A percentile compares a stretch with the other conserved stretches of the same genome.
Conservation (phyloP, 306 rosid genomes). For the Trifolium dubium region DNA sequence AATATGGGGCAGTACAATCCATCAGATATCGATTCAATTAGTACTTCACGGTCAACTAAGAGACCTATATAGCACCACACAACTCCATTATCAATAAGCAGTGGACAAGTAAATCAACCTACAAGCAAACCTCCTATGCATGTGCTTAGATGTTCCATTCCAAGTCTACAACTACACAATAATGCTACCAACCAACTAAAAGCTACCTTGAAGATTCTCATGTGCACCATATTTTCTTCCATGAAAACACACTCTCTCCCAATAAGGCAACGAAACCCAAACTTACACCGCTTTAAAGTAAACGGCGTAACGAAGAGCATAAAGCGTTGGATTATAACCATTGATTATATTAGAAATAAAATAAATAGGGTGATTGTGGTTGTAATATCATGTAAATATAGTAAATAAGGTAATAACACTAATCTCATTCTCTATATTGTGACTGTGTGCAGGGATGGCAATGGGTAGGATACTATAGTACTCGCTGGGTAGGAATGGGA, state of each 20-base stretch:
- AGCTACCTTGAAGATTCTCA: conserved; percentile 16
- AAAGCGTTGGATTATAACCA: neutral
- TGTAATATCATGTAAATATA: neutral
- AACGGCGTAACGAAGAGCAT: neutral
- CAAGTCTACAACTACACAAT: conserved; percentile 4
- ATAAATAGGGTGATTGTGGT: neutral
- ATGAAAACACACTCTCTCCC: conserved; percentile 9
- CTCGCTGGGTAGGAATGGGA: neutral
- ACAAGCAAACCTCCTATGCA: neutral
- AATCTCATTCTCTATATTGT: neutral
- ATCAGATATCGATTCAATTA: neutral
- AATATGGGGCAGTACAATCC: neutral
- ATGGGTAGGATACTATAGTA: neutral
- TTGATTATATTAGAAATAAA: neutral
- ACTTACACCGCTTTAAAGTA: neutral
- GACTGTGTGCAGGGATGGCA: neutral
- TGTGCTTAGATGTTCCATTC: conserved; percentile 1
- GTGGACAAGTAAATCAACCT: conserved; percentile 22
- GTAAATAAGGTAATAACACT: neutral
- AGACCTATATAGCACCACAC: conserved; percentile 16
- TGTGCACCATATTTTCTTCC: conserved; percentile 9
- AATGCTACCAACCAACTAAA: neutral
- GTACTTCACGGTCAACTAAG: neutral
- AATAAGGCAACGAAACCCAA: conserved; percentile 1
- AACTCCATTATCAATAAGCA: conserved; percentile 12